Percentiles rank a stretch among this genome's conserved stretches.
phyloP scores from a whole-genome alignment of 2,329 filamentous ascomycete species.

The Monosporascus sp. region DNA sequence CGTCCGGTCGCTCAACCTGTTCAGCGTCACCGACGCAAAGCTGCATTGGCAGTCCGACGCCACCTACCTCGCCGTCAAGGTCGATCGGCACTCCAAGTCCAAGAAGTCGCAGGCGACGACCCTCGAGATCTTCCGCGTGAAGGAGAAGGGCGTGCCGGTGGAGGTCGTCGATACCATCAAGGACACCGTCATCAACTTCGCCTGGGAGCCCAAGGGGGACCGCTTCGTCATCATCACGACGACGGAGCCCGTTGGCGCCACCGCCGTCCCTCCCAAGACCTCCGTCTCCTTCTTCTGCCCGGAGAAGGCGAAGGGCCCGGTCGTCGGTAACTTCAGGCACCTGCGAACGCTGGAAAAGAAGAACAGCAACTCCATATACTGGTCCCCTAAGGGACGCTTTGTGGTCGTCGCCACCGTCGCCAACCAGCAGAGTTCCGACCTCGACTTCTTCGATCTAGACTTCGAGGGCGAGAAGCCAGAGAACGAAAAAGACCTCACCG shows the following conservation, averaged over 20 bases:
- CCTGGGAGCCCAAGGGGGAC: slow-evolving; percentile 97
- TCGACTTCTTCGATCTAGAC: slow-evolving; percentile 97
- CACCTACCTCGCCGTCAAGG: slow-evolving; percentile 94
- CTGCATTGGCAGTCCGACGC: slow-evolving; percentile 98
- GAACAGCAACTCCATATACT: slow-evolving; percentile 99
- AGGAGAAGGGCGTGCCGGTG: slow-evolving; percentile 95
- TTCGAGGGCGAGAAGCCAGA: slow-evolving; percentile 96
- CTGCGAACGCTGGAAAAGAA: slow-evolving; percentile 96
- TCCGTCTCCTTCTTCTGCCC: slow-evolving; percentile 94
- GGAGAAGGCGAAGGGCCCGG: slow-evolving; percentile 80
- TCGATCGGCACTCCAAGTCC: slow-evolving; percentile 96
- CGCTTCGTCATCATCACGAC: slow-evolving; percentile 96
- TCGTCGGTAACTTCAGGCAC: slow-evolving; percentile 91
- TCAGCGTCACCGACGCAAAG: slow-evolving; percentile 96
- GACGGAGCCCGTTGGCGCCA: slow-evolving; percentile 71
- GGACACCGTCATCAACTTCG: slow-evolving; percentile 98
- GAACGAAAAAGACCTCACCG: slow-evolving; percentile 86
- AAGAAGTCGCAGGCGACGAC: slow-evolving; percentile 98
- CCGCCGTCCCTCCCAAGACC: slow-evolving; percentile 87
- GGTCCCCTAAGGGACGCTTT: slow-evolving; percentile 93
- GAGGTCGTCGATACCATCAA: slow-evolving; percentile 98
- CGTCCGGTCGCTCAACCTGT: slow-evolving; percentile 89
- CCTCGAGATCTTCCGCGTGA: slow-evolving; percentile 95
- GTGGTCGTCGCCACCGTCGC: slow-evolving; percentile 90
- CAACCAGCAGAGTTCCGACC: slow-evolving; percentile 87